Percentiles rank a stretch among this genome's conserved stretches.
These are phyloP conservation scores for Filobasidium floriforme DNA, from an alignment of 768 basidiomycete species.

Conservation along the genomic window DNA sequence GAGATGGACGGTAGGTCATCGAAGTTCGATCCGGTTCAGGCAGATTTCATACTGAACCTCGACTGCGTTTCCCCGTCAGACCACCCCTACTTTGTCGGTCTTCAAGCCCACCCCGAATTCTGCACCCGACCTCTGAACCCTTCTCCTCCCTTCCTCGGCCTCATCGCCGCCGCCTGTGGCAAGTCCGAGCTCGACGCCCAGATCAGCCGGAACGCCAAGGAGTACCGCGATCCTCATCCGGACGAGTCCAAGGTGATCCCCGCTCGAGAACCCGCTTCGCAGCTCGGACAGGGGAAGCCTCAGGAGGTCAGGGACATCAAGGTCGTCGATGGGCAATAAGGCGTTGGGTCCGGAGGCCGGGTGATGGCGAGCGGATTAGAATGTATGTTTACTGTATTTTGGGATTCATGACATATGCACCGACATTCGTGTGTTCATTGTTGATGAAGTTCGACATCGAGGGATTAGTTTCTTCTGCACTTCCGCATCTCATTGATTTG, in stretches of 20 bases:
- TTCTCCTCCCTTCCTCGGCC: slow-evolving; percentile 92
- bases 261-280: slow-evolving; percentile 36
- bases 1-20: slow-evolving; percentile 67
- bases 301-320: slow-evolving; percentile 26
- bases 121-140: slow-evolving; percentile 97
- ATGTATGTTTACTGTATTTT: slow-evolving; percentile 1
- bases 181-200: slow-evolving; percentile 61
- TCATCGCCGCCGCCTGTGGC: slow-evolving; percentile 72
- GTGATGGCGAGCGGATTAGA: neutral
- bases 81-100: slow-evolving; percentile 85
- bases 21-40: neutral
- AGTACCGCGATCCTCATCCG: slow-evolving; percentile 44
- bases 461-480: too few relatives aligned
- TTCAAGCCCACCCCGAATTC: slow-evolving; percentile 98
- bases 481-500: too few relatives aligned
- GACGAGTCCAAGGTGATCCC: slow-evolving; percentile 40
- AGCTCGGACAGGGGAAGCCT: slow-evolving; percentile 31
- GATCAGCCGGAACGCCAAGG: slow-evolving; percentile 55
- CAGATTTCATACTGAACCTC: neutral
- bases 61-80: slow-evolving; percentile 51
- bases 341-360: neutral
- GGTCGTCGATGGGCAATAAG: slow-evolving; percentile 17
- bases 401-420: neutral
- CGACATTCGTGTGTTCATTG: too few relatives aligned
- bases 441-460: too few relatives aligned